Evolutionary conservation across 2,329 filamentous ascomycete species (phyloP).

Genomic region (Emergomyces pasteurianus): DNA sequence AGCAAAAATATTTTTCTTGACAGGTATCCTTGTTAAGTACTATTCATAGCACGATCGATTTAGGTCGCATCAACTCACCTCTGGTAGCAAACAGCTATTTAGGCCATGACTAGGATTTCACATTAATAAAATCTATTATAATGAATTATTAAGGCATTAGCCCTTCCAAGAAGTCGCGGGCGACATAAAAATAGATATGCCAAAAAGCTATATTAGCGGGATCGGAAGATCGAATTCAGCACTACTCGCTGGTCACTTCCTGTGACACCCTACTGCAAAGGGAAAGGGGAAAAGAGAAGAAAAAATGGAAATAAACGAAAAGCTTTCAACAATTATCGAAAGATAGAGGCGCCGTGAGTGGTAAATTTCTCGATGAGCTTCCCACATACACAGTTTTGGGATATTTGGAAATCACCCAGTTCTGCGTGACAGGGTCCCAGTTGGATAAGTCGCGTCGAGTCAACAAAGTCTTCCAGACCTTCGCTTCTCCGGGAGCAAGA

Average conservation of each 20-base stretch:
- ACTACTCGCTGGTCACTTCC: neutral
- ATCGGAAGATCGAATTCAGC: neutral
- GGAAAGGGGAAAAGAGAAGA: neutral
- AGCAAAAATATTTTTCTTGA: neutral
- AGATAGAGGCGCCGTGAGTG: conserved; percentile 32
- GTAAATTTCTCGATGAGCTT: conserved; percentile 45
- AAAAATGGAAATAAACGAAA: neutral
- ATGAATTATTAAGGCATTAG: neutral
- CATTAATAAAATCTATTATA: neutral
- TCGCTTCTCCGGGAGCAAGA: conserved; percentile 56
- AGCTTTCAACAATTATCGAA: neutral
- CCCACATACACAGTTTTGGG: conserved; percentile 51
- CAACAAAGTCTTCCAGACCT: conserved; percentile 55
- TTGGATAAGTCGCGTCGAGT: conserved; percentile 74
- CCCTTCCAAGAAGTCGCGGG: neutral
- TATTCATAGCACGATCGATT: neutral
- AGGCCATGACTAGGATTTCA: neutral
- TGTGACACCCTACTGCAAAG: neutral
- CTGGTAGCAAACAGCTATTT: neutral
- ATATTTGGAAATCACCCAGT: conserved; percentile 59
- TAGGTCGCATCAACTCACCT: neutral
- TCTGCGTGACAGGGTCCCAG: conserved; percentile 69
- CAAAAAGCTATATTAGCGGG: neutral
- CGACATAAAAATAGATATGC: neutral
- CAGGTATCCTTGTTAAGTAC: too few relatives aligned